Evolutionary conservation across 106 monocot species (phyloP), one percentile per base, ranked within the genome.

Genomic region (Iris macrosiphon): DNA sequence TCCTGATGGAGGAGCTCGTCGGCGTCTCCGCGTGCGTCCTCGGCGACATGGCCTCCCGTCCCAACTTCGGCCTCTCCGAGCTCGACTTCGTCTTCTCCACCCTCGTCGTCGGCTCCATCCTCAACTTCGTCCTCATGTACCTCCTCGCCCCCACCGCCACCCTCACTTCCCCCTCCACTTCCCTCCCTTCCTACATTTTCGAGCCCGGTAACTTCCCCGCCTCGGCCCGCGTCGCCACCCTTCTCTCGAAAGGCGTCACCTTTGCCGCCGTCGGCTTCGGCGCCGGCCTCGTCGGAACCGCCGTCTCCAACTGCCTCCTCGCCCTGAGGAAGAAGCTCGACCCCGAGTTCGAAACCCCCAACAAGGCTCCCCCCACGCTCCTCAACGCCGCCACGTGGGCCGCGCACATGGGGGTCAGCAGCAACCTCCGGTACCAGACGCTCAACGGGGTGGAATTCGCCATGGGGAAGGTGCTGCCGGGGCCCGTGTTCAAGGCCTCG

Each of bases 71-170:
- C 19, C 75, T 90, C 14, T 72, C 81, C 72, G 84, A 90, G 75
- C 84, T 90, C 61, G 90, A 90, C 61, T 90, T 90, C 53, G 90
- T 90, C 41, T 78, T 90, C 70, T 90, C 81, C 52, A 90, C 90
- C 14, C 65, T 90, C 44, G 81, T 90, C 32, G 90, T 90, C 40
- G 90, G 90, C 15, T 84, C 81, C 42, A 90, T 90, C 64, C 77
- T 90, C 64, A 90, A 90, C 55, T 90, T 90, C 61, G 67, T 72
- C 34, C 68, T 90, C 40, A 90, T 90, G 90, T 90, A 90, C 71
- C 72, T 84, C 57, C 75, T 85, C 25, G 84, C 90, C 22, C 81
- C 90, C 21, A 81, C 84, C 12, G 45, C 78, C 22, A 29, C 44
- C 14, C 3, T 53, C 2, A 17, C 57, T 21, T 41, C 67, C 15